Conservation (phyloP, 2,329 filamentous ascomycete genomes). For the Colletotrichum sp. region DNA sequence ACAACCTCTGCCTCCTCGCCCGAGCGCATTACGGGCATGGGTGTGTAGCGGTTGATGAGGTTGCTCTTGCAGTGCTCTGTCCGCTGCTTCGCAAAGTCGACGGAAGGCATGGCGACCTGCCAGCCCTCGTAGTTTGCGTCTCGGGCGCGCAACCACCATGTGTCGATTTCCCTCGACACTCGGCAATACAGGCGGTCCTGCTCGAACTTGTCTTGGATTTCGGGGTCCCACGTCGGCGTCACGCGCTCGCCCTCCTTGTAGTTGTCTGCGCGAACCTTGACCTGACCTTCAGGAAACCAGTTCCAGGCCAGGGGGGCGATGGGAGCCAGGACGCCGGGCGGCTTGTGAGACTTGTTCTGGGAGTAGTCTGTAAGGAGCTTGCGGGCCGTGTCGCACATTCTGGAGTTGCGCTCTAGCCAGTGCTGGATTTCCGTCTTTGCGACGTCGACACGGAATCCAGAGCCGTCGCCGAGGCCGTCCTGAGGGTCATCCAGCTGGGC, state of each 20-base stretch:
- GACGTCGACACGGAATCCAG: conserved; percentile 58
- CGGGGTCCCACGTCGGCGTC: conserved; percentile 54
- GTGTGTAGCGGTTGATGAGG: conserved; percentile 60
- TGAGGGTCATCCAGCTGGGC: conserved; percentile 52
- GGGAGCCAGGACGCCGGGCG: conserved; percentile 54
- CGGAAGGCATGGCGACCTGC: conserved; percentile 63
- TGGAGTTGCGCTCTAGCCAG: conserved; percentile 67
- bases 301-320: conserved; percentile 61
- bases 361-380: conserved; percentile 61
- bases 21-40: conserved; percentile 33
- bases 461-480: conserved; percentile 56
- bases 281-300: conserved; percentile 51
- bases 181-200: conserved; percentile 64
- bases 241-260: conserved; percentile 42
- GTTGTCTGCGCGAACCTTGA: conserved; percentile 40
- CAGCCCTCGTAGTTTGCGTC: conserved; percentile 66
- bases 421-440: conserved; percentile 67
- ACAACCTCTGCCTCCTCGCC: conserved; percentile 50
- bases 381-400: conserved; percentile 61
- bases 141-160: conserved; percentile 67
- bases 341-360: conserved; percentile 51
- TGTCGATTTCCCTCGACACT: conserved; percentile 69
- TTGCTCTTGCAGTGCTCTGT: conserved; percentile 65
- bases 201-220: conserved; percentile 61
- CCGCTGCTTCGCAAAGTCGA: conserved; percentile 62